Percentiles rank a stretch among this genome's conserved stretches.
phyloP scores from a whole-genome alignment of 176 grass and related monocot species.

The Eragrostis nindensis region DNA sequence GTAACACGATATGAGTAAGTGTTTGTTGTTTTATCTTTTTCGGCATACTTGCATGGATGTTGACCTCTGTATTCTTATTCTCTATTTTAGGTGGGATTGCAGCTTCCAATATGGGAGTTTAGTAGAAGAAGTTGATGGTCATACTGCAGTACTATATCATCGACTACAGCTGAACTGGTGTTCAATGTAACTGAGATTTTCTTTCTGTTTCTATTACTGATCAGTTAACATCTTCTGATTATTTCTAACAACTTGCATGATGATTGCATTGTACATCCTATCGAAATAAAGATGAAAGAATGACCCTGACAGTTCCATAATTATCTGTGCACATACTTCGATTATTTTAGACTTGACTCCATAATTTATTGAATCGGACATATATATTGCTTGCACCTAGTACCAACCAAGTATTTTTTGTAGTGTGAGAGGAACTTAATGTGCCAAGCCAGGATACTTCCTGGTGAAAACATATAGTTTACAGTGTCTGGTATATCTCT shows the following conservation, averaged over 20 bases:
- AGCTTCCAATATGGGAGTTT: slow-evolving; percentile 95
- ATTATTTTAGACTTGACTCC: slow-evolving; percentile 24
- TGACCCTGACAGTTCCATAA: not conserved
- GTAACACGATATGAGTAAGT: slow-evolving; percentile 91
- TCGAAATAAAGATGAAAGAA: slow-evolving; percentile 16
- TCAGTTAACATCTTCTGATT: not conserved
- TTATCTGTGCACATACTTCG: slow-evolving; percentile 26
- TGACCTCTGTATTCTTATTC: slow-evolving; percentile 38
- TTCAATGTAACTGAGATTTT: slow-evolving; percentile 61
- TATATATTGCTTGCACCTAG: slow-evolving; percentile 28
- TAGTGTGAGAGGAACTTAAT: not conserved
- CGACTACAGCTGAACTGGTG: slow-evolving; percentile 87
- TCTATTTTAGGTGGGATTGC: slow-evolving; percentile 86
- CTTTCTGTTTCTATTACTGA: slow-evolving; percentile 14
- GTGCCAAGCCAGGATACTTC: not conserved
- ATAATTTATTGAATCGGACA: slow-evolving; percentile 18
- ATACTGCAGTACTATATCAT: slow-evolving; percentile 91
- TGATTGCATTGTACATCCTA: slow-evolving; percentile 1
- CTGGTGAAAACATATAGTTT: slow-evolving; percentile 7
- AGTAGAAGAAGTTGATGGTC: slow-evolving; percentile 98
- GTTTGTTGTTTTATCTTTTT: slow-evolving; percentile 26
- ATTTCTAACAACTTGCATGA: slow-evolving; percentile 10
- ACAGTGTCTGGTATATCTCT: slow-evolving; percentile 15
- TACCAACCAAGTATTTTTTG: not conserved
- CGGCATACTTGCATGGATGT: slow-evolving; percentile 9